Evolutionary conservation across 805 yeast species (phyloP), one percentile per base, ranked within the genome.

Genomic region (Cephaloascus albidus): DNA sequence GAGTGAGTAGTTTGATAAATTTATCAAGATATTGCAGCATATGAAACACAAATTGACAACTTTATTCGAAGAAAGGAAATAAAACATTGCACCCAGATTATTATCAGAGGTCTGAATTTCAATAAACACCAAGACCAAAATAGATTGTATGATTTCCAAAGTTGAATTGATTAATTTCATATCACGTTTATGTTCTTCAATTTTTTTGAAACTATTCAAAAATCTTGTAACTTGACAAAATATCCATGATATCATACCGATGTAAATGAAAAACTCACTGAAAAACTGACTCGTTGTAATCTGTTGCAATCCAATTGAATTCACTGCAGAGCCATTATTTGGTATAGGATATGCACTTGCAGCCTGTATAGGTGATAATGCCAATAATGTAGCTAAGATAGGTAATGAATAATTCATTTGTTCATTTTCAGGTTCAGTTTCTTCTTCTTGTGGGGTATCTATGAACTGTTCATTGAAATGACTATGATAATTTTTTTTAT

Each of bases 311-410:
- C n/a, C n/a, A n/a, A n/a, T n/a, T n/a, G n/a, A n/a, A n/a, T 31
- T 15, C 6, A n/a, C 8, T n/a, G 18, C 18, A 8, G 33, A 14
- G 6, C 6, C 6, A 5, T 8, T 31, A 14, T 16, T 6, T 10
- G 33, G 16, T 8, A 31, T 10, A 6, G 33, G 33, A 6, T 6
- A 14, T 8, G 33, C 33, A 31, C 45, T 18, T 56, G 43, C 44
- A 6, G 41, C 38, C 0, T 48, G 53, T 1, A 54, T 52, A 3
- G 61, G 58, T 12, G 60, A 44, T 6, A 57, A 30, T 8, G 60
- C 58, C 16, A 58, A 38, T 20, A 58, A 40, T 3, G 63, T 53
- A 2, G 63, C 55, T 19, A 58, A 37, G 4, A 58, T 51, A 1
- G 63, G 63, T 31, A 31, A 31, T 14, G 33, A 31, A 15, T 31